A percentile compares a stretch with the other conserved stretches of the same genome.
phyloP scores from a whole-genome alignment of 2,329 filamentous ascomycete species.

The Phoma sp. region DNA sequence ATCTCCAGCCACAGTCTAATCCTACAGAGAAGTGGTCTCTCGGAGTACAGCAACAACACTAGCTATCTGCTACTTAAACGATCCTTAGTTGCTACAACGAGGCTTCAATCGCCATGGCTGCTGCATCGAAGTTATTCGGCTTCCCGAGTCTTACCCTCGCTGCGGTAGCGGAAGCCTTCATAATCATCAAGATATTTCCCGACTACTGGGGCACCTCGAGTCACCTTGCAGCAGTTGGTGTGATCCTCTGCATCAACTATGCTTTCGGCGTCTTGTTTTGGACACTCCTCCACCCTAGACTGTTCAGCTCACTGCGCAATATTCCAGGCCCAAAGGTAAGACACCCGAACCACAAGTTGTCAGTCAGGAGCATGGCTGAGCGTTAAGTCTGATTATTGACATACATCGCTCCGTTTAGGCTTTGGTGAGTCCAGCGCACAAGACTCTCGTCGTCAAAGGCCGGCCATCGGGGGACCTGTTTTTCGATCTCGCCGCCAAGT shows the following conservation, averaged over 20 bases:
- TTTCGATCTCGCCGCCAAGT: background rate
- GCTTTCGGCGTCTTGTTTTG: background rate
- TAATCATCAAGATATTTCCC: background rate
- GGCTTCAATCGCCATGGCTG: background rate
- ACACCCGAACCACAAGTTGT: background rate
- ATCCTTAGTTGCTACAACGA: background rate
- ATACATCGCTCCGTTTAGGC: background rate
- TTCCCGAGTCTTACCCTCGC: background rate
- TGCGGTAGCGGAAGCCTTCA: background rate
- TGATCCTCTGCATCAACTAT: background rate
- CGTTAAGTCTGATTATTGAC: too few relatives aligned
- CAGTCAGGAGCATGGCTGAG: too few relatives aligned
- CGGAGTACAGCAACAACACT: too few relatives aligned
- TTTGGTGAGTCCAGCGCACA: background rate
- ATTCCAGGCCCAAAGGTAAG: background rate
- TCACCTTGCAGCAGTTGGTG: background rate
- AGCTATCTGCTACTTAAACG: too few relatives aligned
- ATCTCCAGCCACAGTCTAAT: too few relatives aligned
- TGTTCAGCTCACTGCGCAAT: background rate
- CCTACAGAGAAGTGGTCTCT: too few relatives aligned
- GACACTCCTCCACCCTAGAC: background rate
- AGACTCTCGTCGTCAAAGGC: background rate
- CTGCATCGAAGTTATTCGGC: background rate
- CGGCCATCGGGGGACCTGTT: background rate
- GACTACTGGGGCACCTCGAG: background rate